phyloP scores from a whole-genome alignment of 2,329 filamentous ascomycete genomes.

The Fusarium acutatum region DNA sequence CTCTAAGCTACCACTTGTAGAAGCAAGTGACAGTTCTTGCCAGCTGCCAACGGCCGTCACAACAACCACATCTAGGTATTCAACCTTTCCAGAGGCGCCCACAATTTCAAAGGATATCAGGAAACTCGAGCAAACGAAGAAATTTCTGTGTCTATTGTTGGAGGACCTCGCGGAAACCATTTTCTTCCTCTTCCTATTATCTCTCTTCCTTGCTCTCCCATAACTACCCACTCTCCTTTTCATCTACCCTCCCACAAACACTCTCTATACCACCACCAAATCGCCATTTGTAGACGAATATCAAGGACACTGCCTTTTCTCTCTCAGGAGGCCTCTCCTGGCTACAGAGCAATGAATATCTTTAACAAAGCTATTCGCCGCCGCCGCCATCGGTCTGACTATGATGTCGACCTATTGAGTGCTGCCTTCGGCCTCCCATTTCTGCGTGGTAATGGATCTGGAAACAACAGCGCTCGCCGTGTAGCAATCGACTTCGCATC shows the following conservation, averaged over 20 bases:
- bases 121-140: background rate
- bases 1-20: background rate
- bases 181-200: background rate
- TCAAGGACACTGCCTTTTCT: background rate
- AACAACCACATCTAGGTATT: background rate
- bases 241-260: background rate
- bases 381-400: conserved; percentile 13
- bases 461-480: conserved; percentile 4
- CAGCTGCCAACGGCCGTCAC: conserved; percentile 23
- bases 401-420: conserved; percentile 40
- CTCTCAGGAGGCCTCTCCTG: background rate
- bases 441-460: conserved; percentile 8
- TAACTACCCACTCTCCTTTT: conserved; percentile 4
- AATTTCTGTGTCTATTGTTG: background rate
- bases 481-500: conserved; percentile 7
- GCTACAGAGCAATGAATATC: conserved; percentile 31
- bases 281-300: background rate
- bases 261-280: background rate
- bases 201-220: background rate
- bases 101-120: background rate
- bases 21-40: conserved; percentile 10
- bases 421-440: conserved; percentile 42
- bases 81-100: background rate
- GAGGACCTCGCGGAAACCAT: background rate
- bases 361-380: conserved; percentile 21